Evolutionary conservation across 257 asterid genomes (phyloP), one percentile per base, ranked within the genome.

Genomic region (Solanum stenotomum): DNA sequence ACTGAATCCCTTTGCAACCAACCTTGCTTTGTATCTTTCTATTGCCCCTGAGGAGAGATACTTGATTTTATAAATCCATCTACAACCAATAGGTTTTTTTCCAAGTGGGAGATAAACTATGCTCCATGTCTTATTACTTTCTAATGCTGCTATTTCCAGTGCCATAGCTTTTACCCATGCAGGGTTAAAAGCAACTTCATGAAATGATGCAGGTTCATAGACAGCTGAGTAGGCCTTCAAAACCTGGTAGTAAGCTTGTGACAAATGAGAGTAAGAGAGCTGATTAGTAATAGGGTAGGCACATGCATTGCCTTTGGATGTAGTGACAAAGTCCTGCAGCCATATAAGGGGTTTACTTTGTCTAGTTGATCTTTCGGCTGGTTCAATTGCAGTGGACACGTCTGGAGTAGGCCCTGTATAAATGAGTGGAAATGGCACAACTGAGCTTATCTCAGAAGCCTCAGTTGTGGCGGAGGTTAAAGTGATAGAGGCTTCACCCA

Each of bases 241-340:
- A 2, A n/a, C 31, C 7, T 63, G 1, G 3, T n/a, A 1, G 13
- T n/a, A n/a, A 1, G 7, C 1, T 2, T 10, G 31, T 8, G 71
- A n/a, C 13, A 63, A n/a, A 2, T n/a, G 16, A 63, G 71, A 23
- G 3, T 23, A 63, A 23, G 71, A 9, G 3, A 63, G 6, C 0
- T 63, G 31, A 1, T 23, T 10, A 59, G 31, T 25, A 4, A 23
- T 8, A 10, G 71, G 31, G 14, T 23, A 23, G 3, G 6, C 1
- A 10, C 1, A 63, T 23, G 8, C 15, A 23, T 63, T 63, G 7
- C 14, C 2, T 23, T 63, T 63, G 3, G 31, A 5, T 10, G 13
- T 23, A n/a, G 71, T 63, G 29, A 23, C 31, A 23, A 63, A 63
- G 31, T 63, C 7, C 0, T 63, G 1, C 0, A 63, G 0, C 31